Conservation (phyloP, 192 early-diverging fungal genomes). For the Piromyces finnis region DNA sequence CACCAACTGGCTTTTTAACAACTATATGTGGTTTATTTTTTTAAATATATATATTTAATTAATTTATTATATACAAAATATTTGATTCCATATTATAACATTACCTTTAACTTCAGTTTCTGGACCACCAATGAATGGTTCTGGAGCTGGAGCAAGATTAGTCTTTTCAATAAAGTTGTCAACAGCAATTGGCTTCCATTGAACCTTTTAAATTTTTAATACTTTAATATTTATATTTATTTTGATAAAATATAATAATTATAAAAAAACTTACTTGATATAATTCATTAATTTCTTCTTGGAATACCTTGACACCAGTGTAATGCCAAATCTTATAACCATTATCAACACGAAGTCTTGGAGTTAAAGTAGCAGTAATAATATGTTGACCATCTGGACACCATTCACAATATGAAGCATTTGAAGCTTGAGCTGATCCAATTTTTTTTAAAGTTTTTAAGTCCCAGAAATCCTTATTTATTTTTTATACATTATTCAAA, state of each 20-base stretch:
- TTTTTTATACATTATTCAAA: too few relatives aligned
- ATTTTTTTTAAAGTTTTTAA: slow-evolving; percentile 69
- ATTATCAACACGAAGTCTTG: slow-evolving; percentile 91
- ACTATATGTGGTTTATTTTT: not conserved
- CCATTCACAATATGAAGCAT: slow-evolving; percentile 79
- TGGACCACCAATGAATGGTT: not conserved
- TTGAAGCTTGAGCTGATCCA: slow-evolving; percentile 56
- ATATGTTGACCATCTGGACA: slow-evolving; percentile 81
- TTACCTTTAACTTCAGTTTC: not conserved
- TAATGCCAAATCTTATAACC: slow-evolving; percentile 95
- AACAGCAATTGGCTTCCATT: slow-evolving; percentile 41
- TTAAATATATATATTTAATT: too few relatives aligned
- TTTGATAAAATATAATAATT: slow-evolving; percentile 2
- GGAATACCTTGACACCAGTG: slow-evolving; percentile 62
- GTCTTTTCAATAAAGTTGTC: slow-evolving; percentile 59
- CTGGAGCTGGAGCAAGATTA: slow-evolving; percentile 52
- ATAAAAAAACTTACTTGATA: slow-evolving; percentile 38
- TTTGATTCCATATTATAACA: too few relatives aligned
- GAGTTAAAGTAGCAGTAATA: slow-evolving; percentile 81
- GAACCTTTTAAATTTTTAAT: slow-evolving; percentile 8
- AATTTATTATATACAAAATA: too few relatives aligned
- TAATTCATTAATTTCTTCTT: slow-evolving; percentile 64
- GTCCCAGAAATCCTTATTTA: slow-evolving; percentile 70
- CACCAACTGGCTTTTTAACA: slow-evolving; percentile 18
- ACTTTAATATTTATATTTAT: slow-evolving; percentile 10